These are phyloP conservation scores for Grigorovia yakushimaensis DNA, from an alignment of 805 yeast genomes.

Conservation along the genomic window DNA sequence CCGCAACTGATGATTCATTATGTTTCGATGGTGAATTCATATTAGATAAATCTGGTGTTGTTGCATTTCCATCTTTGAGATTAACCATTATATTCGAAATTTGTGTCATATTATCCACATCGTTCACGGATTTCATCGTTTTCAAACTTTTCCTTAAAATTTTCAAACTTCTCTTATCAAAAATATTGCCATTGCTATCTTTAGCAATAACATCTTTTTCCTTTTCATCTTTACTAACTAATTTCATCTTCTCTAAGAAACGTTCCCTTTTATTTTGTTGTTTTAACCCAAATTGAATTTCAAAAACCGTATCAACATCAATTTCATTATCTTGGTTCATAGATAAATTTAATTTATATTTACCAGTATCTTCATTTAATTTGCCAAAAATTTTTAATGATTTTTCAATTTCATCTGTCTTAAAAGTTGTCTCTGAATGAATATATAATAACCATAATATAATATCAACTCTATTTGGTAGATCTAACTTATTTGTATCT, in stretches of 20 bases:
- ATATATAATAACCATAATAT: conserved; percentile 80
- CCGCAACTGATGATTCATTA: not conserved
- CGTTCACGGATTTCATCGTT: not conserved
- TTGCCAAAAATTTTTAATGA: conserved; percentile 16
- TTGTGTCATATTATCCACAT: not conserved
- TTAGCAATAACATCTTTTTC: not conserved
- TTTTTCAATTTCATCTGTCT: conserved; percentile 36
- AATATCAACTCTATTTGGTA: conserved; percentile 57
- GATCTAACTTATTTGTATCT: conserved; percentile 49
- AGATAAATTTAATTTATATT: conserved; percentile 5
- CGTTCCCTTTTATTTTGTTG: conserved; percentile 20
- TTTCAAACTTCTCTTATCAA: not conserved
- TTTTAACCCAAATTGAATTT: conserved; percentile 20
- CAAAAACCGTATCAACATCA: conserved; percentile 24
- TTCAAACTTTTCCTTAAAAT: not conserved
- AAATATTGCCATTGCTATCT: not conserved
- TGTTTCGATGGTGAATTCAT: not conserved
- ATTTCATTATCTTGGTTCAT: conserved; percentile 7
- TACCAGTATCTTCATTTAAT: conserved; percentile 1
- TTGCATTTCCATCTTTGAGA: not conserved
- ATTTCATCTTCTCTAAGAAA: conserved; percentile 14
- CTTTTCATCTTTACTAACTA: not conserved
- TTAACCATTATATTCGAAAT: not conserved
- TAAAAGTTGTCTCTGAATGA: conserved; percentile 63
- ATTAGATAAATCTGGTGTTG: not conserved